phyloP scores from a whole-genome alignment of 176 grass and related monocot species.

The Hyparrhenia diplandra region DNA sequence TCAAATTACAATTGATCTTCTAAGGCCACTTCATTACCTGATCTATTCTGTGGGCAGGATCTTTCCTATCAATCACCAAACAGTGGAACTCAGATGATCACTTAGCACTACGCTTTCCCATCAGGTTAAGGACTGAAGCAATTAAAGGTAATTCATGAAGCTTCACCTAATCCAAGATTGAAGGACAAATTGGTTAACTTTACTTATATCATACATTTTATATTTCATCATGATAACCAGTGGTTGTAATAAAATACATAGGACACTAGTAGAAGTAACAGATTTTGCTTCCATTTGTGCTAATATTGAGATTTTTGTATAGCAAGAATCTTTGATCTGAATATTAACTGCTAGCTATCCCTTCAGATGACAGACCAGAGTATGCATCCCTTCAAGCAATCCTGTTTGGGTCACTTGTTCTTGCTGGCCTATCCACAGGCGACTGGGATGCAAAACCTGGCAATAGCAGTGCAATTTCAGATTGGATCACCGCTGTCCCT shows the following conservation, averaged over 20 bases:
- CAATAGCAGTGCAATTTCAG: slow-evolving; percentile 45
- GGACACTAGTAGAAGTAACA: not conserved
- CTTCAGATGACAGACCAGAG: slow-evolving; percentile 71
- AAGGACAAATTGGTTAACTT: not conserved
- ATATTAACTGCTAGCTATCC: slow-evolving; percentile 15
- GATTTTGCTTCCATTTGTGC: not conserved
- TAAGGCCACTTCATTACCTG: not conserved
- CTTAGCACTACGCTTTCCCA: slow-evolving; percentile 49
- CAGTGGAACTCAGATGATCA: slow-evolving; percentile 73
- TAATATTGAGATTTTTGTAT: slow-evolving; percentile 5
- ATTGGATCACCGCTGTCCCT: slow-evolving; percentile 61
- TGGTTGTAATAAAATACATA: slow-evolving; percentile 2
- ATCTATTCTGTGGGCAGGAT: slow-evolving; percentile 46
- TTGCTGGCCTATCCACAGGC: slow-evolving; percentile 64
- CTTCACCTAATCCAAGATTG: not conserved
- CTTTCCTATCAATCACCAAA: slow-evolving; percentile 64
- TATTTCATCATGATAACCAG: not conserved
- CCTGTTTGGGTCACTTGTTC: slow-evolving; percentile 80
- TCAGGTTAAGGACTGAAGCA: slow-evolving; percentile 56
- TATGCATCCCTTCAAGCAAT: slow-evolving; percentile 74
- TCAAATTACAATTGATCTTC: not conserved
- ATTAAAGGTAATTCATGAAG: slow-evolving; percentile 64
- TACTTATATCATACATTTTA: not conserved
- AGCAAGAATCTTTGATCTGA: not conserved
- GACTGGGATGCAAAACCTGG: slow-evolving; percentile 55